Conservation (phyloP, 2,329 filamentous ascomycete genomes). For the Phialocephala sp. region DNA sequence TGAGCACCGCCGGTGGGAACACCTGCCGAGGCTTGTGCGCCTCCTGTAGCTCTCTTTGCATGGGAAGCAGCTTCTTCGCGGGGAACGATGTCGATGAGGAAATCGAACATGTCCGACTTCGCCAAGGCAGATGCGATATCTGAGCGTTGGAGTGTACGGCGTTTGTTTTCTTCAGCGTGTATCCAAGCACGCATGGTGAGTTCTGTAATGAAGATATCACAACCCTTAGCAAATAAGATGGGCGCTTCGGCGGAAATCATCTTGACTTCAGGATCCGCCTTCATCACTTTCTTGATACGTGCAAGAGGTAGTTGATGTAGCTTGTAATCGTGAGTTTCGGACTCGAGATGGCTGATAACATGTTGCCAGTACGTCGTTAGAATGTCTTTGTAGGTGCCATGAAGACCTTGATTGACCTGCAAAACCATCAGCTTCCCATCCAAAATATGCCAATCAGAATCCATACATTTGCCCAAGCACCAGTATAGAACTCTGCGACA, state of each 20-base stretch:
- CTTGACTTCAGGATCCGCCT: slow-evolving; percentile 98
- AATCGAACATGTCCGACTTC: slow-evolving; percentile 99
- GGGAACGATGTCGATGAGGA: slow-evolving; percentile 97
- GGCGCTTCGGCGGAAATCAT: slow-evolving; percentile 99
- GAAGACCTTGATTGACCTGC: slow-evolving; percentile 93
- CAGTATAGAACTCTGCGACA: slow-evolving; percentile 88
- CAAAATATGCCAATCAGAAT: slow-evolving; percentile 19
- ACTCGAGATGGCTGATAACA: slow-evolving; percentile 93
- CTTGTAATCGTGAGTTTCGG: slow-evolving; percentile 97
- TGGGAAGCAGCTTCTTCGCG: slow-evolving; percentile 89
- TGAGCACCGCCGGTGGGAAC: slow-evolving; percentile 55
- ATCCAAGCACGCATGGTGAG: slow-evolving; percentile 99
- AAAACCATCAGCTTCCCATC: slow-evolving; percentile 33
- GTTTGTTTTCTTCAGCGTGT: slow-evolving; percentile 98
- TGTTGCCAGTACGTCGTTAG: slow-evolving; percentile 99
- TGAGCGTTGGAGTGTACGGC: slow-evolving; percentile 90
- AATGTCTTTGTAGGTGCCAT: slow-evolving; percentile 93
- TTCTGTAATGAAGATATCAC: slow-evolving; percentile 99
- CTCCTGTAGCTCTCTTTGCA: slow-evolving; percentile 71
- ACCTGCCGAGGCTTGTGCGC: slow-evolving; percentile 46
- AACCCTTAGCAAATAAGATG: slow-evolving; percentile 97
- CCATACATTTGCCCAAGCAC: slow-evolving; percentile 91
- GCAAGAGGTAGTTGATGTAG: slow-evolving; percentile 94
- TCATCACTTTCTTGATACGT: slow-evolving; percentile 99
- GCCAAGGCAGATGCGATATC: slow-evolving; percentile 95